phyloP scores from a whole-genome alignment of 1,284 basidiomycete species.

The Pascua guehoae region DNA sequence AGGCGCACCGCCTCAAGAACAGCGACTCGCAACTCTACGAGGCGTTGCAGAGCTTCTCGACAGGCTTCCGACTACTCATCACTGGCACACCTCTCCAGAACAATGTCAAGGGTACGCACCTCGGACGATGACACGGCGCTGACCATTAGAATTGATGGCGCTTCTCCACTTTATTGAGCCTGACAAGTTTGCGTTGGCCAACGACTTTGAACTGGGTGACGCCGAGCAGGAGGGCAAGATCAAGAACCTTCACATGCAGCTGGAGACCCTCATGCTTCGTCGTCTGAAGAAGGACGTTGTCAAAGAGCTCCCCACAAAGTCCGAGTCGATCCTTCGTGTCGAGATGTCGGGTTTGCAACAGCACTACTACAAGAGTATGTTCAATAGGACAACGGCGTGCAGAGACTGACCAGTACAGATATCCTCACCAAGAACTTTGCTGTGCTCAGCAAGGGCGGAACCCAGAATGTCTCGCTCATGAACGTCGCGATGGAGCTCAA shows the following conservation, averaged over 20 bases:
- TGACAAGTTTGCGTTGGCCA: slow-evolving; percentile 83
- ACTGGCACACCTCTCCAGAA: slow-evolving; percentile 98
- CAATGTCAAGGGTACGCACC: slow-evolving; percentile 82
- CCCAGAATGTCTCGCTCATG: slow-evolving; percentile 83
- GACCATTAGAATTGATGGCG: slow-evolving; percentile 74
- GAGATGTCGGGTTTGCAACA: slow-evolving; percentile 98
- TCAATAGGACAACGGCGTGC: neutral
- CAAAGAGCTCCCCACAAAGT: slow-evolving; percentile 94
- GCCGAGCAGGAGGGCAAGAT: slow-evolving; percentile 92
- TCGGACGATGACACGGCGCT: neutral
- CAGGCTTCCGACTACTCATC: slow-evolving; percentile 89
- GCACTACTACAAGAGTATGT: slow-evolving; percentile 86
- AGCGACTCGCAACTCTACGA: slow-evolving; percentile 97
- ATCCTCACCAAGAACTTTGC: slow-evolving; percentile 97
- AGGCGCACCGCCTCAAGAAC: slow-evolving; percentile 98
- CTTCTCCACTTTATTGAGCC: slow-evolving; percentile 99
- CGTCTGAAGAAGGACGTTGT: slow-evolving; percentile 97
- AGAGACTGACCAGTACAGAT: slow-evolving; percentile 47
- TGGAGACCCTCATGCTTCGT: slow-evolving; percentile 91
- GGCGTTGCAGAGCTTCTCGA: slow-evolving; percentile 81
- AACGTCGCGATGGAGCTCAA: slow-evolving; percentile 97
- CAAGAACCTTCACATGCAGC: slow-evolving; percentile 86
- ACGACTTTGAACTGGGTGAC: slow-evolving; percentile 92
- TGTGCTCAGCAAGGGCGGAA: slow-evolving; percentile 82
- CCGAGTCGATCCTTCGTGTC: slow-evolving; percentile 93